These are phyloP conservation scores for Kuraishia molischiana DNA, from an alignment of 805 yeast genomes.

Conservation along the genomic window DNA sequence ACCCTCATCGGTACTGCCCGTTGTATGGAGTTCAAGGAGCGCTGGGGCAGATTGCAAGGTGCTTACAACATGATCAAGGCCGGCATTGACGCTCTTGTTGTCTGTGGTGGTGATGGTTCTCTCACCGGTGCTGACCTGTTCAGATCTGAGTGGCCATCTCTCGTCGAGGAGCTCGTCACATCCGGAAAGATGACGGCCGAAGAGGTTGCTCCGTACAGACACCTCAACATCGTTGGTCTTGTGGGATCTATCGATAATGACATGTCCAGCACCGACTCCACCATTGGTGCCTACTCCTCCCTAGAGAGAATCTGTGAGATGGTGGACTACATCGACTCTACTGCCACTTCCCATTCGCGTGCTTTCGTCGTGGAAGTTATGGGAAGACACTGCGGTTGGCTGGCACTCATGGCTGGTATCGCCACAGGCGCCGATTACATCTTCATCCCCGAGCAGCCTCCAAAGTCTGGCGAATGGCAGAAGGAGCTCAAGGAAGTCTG, in stretches of 20 bases:
- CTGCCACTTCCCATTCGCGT: constrained; percentile 75
- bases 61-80: constrained; percentile 57
- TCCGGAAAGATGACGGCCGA: constrained; percentile 33
- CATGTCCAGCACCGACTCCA: constrained; percentile 77
- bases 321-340: constrained; percentile 76
- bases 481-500: constrained; percentile 57
- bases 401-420: constrained; percentile 73
- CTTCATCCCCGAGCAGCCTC: constrained; percentile 74
- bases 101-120: constrained; percentile 81
- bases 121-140: constrained; percentile 76
- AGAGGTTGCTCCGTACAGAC: constrained; percentile 37
- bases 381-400: constrained; percentile 91
- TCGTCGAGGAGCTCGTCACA: constrained; percentile 44
- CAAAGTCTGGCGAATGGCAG: constrained; percentile 53
- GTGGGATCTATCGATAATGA: constrained; percentile 84
- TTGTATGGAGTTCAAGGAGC: constrained; percentile 55
- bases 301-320: constrained; percentile 65
- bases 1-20: constrained; percentile 76
- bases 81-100: constrained; percentile 71
- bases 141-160: constrained; percentile 69
- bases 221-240: constrained; percentile 61
- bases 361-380: constrained; percentile 81
- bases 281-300: constrained; percentile 76
- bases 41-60: constrained; percentile 54
- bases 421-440: constrained; percentile 75